Base-by-base conservation (phyloP, 169 alveolate genomes). In the Miamiensis avidus region DNA sequence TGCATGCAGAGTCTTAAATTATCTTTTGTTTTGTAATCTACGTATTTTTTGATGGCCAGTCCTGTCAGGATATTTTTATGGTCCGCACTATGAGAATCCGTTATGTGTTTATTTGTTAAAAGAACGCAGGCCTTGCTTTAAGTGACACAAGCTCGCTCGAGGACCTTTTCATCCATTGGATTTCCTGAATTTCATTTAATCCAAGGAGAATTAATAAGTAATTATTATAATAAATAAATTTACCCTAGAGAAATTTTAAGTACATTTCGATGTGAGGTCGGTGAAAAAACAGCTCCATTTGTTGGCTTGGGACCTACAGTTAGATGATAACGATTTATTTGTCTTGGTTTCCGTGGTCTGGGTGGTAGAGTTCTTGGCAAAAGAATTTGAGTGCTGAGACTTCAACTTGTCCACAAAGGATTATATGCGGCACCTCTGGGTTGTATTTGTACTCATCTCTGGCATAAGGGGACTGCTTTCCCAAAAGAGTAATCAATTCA, bases 311-410 rank as follows among this genome's bases (percentile, higher is more conserved):
- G 75, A 82, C 93, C 0, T 87, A 89, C 6, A 86, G 90, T 75
- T 93, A 86, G 74, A 95, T 74, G 25, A 95, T 94, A 27, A 95
- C 93, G 4, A 95, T 94, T 84, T 91, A 91, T 76, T 94, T 95
- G 34, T 95, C 96, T 29, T 93, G 84, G 31, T 89, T 83, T 1
- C 98, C 98, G 85, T 95, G 98, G 87, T 95, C 98, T 75, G 83
- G 90, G 89, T 95, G 97, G 86, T 93, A 95, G 33, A 93, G 91
- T 87, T 95, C 98, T 87, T 92, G 91, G 86, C 98, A 95, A 65
- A 94, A 93, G 74, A 90, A 93, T 79, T 91, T 89, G 26, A 95
- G 81, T 16, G 96, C 93, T 28, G 94, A 93, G 26, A 91, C 92
- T 0, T 89, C 92, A 0, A 94, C 91, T 77, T 92, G 89, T 0